Base-by-base conservation (phyloP, 139 green algal genomes). In the Penium margaritaceum region DNA sequence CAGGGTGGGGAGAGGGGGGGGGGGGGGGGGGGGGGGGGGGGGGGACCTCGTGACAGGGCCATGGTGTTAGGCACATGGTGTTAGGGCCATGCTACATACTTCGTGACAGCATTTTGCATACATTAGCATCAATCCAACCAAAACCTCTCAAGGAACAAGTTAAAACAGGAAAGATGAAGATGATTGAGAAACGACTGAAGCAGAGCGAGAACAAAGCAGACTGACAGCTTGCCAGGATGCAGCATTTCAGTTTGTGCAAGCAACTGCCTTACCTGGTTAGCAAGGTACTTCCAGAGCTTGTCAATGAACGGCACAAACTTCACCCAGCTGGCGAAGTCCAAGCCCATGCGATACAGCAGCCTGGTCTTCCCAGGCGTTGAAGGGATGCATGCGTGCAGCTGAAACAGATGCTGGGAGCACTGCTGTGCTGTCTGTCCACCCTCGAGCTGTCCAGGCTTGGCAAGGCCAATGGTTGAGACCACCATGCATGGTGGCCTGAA, bases 381-480 rank as follows among this genome's bases (percentile, higher is more conserved):
- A 1, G 94, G 94, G 76, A 97, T 74, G 87, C 94, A 98, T 37
- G 96, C 88, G 79, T 99, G 94, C 83, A 99, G 70, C 83, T 99
- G 94, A 80, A 96, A 90, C 78, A 99, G 84, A 81, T 98, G 94
- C 33, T 90, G 89, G 44, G 85, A 63, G 85, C 94, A 98, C 46
- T 89, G 64, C 21, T 75, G 34, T 3, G 91, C 34, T 12, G n/a
- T 58, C 78, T 58, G 65, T 41, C 19, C 36, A 17, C 66, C 76
- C 79, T 87, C 79, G 7, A 97, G 88, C 81, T 96, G 86, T 72
- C 94, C 94, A 1, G 92, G 91, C 84, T 95, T 84, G 29, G 81
- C 80, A 53, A 98, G 80, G 34, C 94, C 94, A 63, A 99, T 97
- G 17, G 82, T 85, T 6, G 85, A 94, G 32, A 95, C 37, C 2